Evolutionary conservation across 2,329 filamentous ascomycete genomes (phyloP).

Genomic region (Aspergillus japonicus): DNA sequence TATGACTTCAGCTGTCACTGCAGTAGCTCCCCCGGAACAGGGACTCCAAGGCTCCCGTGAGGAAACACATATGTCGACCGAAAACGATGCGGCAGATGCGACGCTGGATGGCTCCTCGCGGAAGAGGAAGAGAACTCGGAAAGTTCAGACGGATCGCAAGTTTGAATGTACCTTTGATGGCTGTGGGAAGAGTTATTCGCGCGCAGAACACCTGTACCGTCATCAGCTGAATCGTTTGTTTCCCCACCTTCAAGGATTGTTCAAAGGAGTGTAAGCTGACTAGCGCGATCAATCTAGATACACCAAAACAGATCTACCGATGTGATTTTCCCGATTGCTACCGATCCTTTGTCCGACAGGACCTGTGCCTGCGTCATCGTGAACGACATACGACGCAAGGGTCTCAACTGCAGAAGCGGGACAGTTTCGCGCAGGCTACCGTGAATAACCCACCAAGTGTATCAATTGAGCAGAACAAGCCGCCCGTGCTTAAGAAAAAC

Average conservation of each 20-base stretch:
- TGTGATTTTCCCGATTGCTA: conserved; percentile 91
- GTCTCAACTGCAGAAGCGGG: conserved; percentile 52
- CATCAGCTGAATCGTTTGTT: conserved; percentile 87
- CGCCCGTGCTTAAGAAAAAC: conserved; percentile 16
- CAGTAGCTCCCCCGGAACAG: conserved; percentile 22
- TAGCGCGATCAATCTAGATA: conserved; percentile 55
- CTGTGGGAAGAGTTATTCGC: conserved; percentile 93
- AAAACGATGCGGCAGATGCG: conserved; percentile 16
- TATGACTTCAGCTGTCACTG: conserved; percentile 24
- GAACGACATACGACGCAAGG: conserved; percentile 71
- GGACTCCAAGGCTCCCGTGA: conserved; percentile 10
- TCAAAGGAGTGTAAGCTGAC: conserved; percentile 13
- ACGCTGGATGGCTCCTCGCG: conserved; percentile 13
- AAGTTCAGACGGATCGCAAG: conserved; percentile 49
- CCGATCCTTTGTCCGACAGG: conserved; percentile 87
- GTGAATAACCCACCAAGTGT: conserved; percentile 20
- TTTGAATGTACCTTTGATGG: conserved; percentile 82
- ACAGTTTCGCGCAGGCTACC: conserved; percentile 42
- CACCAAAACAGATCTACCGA: conserved; percentile 89
- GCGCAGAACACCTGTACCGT: conserved; percentile 93
- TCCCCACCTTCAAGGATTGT: background rate
- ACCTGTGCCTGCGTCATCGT: conserved; percentile 81
- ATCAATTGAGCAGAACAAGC: background rate
- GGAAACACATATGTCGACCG: conserved; percentile 14
- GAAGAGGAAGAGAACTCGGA: conserved; percentile 39